Conservation (phyloP, 179 eudicot genomes). For the Heliamphora pulchella region DNA sequence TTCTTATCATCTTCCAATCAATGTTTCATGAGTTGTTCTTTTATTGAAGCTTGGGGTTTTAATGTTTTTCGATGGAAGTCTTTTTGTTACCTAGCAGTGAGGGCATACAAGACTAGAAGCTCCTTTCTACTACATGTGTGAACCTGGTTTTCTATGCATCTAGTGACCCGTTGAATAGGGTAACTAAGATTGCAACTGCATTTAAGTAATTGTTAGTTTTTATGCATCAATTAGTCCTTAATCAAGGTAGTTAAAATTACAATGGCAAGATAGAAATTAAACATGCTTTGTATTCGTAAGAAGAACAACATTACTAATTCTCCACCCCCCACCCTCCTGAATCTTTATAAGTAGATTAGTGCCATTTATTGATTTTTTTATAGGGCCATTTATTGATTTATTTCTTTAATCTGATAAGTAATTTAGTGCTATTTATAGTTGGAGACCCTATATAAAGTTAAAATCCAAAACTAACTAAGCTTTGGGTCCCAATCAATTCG, state of each 20-base stretch:
- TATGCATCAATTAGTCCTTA: slow-evolving; percentile 5
- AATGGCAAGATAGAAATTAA: neutral
- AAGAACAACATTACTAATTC: neutral
- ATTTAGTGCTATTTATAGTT: too few species aligned
- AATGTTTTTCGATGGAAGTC: neutral
- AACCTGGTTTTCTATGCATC: neutral
- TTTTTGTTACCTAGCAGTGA: neutral
- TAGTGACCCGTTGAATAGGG: neutral
- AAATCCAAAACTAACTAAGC: too few species aligned
- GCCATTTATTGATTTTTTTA: neutral
- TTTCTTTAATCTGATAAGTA: too few species aligned
- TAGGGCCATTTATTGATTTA: too few species aligned
- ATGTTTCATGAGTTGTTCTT: neutral
- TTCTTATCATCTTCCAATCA: neutral
- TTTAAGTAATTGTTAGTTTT: neutral
- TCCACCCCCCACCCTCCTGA: neutral
- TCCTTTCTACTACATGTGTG: neutral
- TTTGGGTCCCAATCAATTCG: too few species aligned
- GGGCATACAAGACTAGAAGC: neutral
- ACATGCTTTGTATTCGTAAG: neutral
- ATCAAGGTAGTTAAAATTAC: neutral
- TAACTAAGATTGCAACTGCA: neutral
- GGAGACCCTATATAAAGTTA: too few species aligned
- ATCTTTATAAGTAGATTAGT: neutral
- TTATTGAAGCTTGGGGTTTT: neutral